phyloP scores from a whole-genome alignment of 108 stramenopile species.

The Stephanodiscus triporus region DNA sequence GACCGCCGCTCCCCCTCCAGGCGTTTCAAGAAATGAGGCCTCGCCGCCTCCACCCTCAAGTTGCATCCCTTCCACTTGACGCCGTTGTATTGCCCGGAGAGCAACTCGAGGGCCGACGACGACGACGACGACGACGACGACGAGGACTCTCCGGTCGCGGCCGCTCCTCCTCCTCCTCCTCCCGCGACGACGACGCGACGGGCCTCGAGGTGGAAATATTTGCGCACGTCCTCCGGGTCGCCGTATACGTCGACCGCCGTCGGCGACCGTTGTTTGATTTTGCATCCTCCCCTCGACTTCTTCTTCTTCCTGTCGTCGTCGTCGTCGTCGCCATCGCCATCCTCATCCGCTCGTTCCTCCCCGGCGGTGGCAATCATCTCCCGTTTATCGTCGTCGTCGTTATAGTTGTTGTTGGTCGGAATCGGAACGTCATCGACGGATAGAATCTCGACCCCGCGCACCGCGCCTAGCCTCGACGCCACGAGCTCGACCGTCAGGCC shows the following conservation, averaged over 20 bases:
- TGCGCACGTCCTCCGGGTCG: slow-evolving; percentile 26
- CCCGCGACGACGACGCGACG: slow-evolving; percentile 24
- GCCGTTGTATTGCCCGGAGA: slow-evolving; percentile 74
- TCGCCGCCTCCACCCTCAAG: slow-evolving; percentile 66
- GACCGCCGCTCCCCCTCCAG: slow-evolving; percentile 68
- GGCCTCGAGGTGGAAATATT: slow-evolving; percentile 44
- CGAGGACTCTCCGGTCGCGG: slow-evolving; percentile 20
- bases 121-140: not conserved
- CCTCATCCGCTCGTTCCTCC: too few species aligned
- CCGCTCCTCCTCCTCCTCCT: too few species aligned
- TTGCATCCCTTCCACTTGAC: slow-evolving; percentile 89
- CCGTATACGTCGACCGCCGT: slow-evolving; percentile 36
- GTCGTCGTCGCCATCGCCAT: too few species aligned
- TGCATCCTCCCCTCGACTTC: too few species aligned
- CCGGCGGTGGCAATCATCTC: too few species aligned
- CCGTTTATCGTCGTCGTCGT: too few species aligned
- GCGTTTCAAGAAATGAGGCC: slow-evolving; percentile 74
- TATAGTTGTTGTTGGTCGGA: slow-evolving; percentile 20
- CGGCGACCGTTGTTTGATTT: too few species aligned
- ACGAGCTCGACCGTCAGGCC: slow-evolving; percentile 68
- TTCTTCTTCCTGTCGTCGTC: too few species aligned
- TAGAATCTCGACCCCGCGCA: slow-evolving; percentile 41
- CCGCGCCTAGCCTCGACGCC: slow-evolving; percentile 47
- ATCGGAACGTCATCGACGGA: slow-evolving; percentile 40
- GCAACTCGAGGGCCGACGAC: slow-evolving; percentile 53